Percentiles rank a stretch among this genome's conserved stretches.
Conservation (phyloP, 106 monocot genomes). For the Allium cepa region DNA sequence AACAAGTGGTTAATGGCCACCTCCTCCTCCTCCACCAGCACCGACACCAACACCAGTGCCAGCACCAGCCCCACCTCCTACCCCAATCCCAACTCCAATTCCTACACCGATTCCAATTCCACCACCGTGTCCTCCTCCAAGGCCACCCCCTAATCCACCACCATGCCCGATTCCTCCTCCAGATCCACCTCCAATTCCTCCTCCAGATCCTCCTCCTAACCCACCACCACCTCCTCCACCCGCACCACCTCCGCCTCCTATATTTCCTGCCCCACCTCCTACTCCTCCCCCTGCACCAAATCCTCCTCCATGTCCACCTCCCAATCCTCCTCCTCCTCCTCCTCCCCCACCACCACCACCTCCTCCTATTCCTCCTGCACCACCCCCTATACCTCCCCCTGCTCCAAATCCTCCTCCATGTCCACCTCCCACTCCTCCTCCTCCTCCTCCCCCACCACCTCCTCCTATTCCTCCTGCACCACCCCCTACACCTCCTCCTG, state of each 20-base stretch:
- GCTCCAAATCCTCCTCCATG: slow-evolving; percentile 6
- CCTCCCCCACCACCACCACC: slow-evolving; percentile 3
- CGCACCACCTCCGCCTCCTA: background rate
- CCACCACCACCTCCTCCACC: background rate
- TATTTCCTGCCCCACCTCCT: background rate
- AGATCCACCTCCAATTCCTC: background rate
- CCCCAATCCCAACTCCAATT: slow-evolving; percentile 1
- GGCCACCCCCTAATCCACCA: background rate
- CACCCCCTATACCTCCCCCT: slow-evolving; percentile 1
- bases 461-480: background rate
- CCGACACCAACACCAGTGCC: background rate
- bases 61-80: background rate
- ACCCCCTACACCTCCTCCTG: background rate
- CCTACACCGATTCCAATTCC: background rate
- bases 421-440: background rate
- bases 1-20: background rate
- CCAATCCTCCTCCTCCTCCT: slow-evolving; percentile 2
- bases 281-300: slow-evolving; percentile 2
- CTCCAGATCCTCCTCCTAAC: background rate
- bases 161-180: background rate
- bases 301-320: slow-evolving; percentile 5
- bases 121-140: background rate
- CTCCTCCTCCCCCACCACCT: background rate
- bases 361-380: background rate
- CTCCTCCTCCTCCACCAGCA: slow-evolving; percentile 1